These are phyloP conservation scores for Multifurca ochricompacta DNA, from an alignment of 768 basidiomycete species.

Conservation along the genomic window DNA sequence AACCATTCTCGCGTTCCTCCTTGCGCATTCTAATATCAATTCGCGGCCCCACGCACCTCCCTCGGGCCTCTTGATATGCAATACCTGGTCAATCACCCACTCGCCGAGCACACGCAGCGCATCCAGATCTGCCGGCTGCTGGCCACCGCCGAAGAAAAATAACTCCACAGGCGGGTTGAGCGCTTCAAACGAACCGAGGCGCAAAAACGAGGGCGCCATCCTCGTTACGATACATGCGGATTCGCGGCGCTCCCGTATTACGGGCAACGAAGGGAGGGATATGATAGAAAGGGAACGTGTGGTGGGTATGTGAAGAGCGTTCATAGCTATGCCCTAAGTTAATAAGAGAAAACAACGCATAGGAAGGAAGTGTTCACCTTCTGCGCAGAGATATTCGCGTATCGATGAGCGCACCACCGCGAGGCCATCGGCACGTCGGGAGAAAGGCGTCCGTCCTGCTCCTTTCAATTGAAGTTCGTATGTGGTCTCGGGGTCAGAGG, in stretches of 20 bases:
- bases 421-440: slow-evolving; percentile 85
- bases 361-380: slow-evolving; percentile 46
- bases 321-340: slow-evolving; percentile 38
- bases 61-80: slow-evolving; percentile 36
- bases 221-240: slow-evolving; percentile 70
- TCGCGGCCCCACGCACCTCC: slow-evolving; percentile 52
- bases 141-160: slow-evolving; percentile 71
- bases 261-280: slow-evolving; percentile 62
- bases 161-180: slow-evolving; percentile 58
- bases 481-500: slow-evolving; percentile 40
- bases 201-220: slow-evolving; percentile 82
- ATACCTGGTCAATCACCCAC: slow-evolving; percentile 60
- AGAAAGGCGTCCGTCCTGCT: slow-evolving; percentile 89
- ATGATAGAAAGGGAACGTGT: slow-evolving; percentile 81
- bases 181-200: slow-evolving; percentile 88
- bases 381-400: slow-evolving; percentile 88
- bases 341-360: not conserved
- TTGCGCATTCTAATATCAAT: slow-evolving; percentile 70
- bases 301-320: slow-evolving; percentile 82
- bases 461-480: slow-evolving; percentile 96
- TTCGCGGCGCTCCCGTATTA: slow-evolving; percentile 68
- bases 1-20: slow-evolving; percentile 85
- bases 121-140: slow-evolving; percentile 69
- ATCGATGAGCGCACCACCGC: slow-evolving; percentile 94
- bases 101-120: slow-evolving; percentile 65